A percentile compares a stretch with the other conserved stretches of the same genome.
These are phyloP conservation scores for Metschnikowia shivogae DNA, from an alignment of 805 yeast genomes.

Conservation along the genomic window DNA sequence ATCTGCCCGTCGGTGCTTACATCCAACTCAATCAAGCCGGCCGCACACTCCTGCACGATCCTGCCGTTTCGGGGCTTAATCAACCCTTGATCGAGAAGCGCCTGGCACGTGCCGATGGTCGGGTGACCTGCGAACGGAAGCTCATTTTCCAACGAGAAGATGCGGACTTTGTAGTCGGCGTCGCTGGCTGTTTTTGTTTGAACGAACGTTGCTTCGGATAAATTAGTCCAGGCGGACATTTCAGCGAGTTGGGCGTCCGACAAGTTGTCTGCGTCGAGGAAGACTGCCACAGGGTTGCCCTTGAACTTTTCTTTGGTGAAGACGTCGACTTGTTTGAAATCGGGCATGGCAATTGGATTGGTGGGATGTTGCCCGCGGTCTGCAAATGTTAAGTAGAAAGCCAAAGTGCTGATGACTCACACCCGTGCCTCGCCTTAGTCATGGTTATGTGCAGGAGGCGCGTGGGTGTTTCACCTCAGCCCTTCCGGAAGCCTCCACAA, in stretches of 20 bases:
- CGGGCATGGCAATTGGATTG: slow-evolving; percentile 7
- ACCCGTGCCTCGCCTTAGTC: no score
- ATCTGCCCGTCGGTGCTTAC: slow-evolving; percentile 17
- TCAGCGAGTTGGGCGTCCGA: slow-evolving; percentile 39
- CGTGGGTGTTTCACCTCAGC: no score
- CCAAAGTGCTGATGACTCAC: no score
- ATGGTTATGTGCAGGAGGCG: no score
- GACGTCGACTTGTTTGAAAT: slow-evolving; percentile 40
- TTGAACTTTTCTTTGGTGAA: slow-evolving; percentile 35
- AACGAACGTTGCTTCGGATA: slow-evolving; percentile 56
- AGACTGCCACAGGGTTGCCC: slow-evolving; percentile 58
- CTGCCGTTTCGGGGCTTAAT: slow-evolving; percentile 24
- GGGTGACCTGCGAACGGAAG: slow-evolving; percentile 67
- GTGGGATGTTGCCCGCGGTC: background rate
- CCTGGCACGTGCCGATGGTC: slow-evolving; percentile 49
- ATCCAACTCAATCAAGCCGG: slow-evolving; percentile 38
- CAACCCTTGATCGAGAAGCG: slow-evolving; percentile 37
- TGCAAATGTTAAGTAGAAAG: background rate
- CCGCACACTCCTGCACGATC: slow-evolving; percentile 42
- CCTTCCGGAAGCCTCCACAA: no score
- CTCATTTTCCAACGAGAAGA: slow-evolving; percentile 45
- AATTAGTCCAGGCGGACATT: slow-evolving; percentile 57
- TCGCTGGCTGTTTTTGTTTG: slow-evolving; percentile 32
- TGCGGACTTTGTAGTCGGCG: slow-evolving; percentile 48
- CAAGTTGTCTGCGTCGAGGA: slow-evolving; percentile 39